These are phyloP conservation scores for Coemansia sp. DNA, from an alignment of 192 early-diverging fungal species.

Conservation along the genomic window DNA sequence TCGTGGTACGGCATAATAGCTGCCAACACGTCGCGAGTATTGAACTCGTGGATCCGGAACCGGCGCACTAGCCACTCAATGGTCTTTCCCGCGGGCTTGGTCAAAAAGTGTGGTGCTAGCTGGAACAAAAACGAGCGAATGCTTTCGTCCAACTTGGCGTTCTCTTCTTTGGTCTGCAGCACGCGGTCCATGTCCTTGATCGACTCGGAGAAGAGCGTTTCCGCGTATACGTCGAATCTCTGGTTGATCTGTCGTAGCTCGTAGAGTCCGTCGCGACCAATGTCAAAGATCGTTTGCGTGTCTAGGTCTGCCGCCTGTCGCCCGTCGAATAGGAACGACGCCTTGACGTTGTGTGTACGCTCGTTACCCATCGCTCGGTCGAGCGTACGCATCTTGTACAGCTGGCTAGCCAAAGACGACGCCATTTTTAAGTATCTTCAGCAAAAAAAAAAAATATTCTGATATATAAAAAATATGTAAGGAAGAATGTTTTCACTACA, in stretches of 20 bases:
- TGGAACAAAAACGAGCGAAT: slow-evolving; percentile 73
- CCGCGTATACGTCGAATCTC: slow-evolving; percentile 65
- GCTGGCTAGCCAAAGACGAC: slow-evolving; percentile 65
- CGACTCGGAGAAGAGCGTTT: slow-evolving; percentile 77
- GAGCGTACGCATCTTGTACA: slow-evolving; percentile 61
- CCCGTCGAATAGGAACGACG: slow-evolving; percentile 80
- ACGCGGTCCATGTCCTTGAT: slow-evolving; percentile 78
- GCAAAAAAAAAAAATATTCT: neutral
- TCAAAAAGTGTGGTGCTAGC: slow-evolving; percentile 80
- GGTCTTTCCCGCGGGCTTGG: slow-evolving; percentile 82
- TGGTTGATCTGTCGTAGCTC: slow-evolving; percentile 70
- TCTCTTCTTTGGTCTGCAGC: slow-evolving; percentile 77
- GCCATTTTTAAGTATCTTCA: slow-evolving; percentile 40
- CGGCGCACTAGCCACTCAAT: slow-evolving; percentile 92
- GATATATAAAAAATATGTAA: slow-evolving; percentile 1
- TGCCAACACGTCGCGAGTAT: slow-evolving; percentile 72
- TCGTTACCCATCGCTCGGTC: slow-evolving; percentile 61
- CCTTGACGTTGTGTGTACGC: slow-evolving; percentile 57
- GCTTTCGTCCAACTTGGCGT: slow-evolving; percentile 72
- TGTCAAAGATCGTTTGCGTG: slow-evolving; percentile 79
- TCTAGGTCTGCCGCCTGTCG: slow-evolving; percentile 88
- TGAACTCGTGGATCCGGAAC: slow-evolving; percentile 83
- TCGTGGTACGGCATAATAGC: slow-evolving; percentile 93
- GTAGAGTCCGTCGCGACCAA: slow-evolving; percentile 75
- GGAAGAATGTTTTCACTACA: neutral